Conservation (phyloP, 257 asterid species). For the Nyctanthes arbortristis region DNA sequence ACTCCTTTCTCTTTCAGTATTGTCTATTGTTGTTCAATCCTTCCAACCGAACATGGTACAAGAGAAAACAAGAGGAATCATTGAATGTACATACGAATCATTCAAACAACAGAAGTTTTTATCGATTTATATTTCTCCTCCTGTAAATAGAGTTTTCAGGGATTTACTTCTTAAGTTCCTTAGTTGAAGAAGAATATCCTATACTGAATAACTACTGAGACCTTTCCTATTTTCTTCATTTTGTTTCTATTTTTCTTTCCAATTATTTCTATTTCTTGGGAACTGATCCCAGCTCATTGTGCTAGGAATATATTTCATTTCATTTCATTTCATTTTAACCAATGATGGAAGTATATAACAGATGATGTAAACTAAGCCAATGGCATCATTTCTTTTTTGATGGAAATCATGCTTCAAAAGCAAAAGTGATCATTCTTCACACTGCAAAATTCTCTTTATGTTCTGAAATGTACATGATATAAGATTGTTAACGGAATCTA, state of each 20-base stretch:
- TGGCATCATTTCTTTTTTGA: slow-evolving; percentile 9
- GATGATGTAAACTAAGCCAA: not conserved
- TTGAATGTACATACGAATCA: not conserved
- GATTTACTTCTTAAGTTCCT: not conserved
- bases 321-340: not conserved
- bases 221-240: not conserved
- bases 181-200: not conserved
- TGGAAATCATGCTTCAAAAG: slow-evolving; percentile 3
- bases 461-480: slow-evolving; percentile 63
- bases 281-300: not conserved
- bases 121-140: not conserved
- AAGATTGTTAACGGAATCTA: slow-evolving; percentile 61
- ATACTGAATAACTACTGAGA: not conserved
- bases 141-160: not conserved
- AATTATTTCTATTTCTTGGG: no score
- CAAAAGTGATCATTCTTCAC: slow-evolving; percentile 55
- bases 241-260: not conserved
- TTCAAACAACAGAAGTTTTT: not conserved
- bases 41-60: not conserved
- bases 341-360: not conserved
- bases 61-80: not conserved
- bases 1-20: not conserved
- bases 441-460: slow-evolving; percentile 66
- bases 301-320: not conserved
- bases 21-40: not conserved